Base-by-base conservation (phyloP, 805 yeast species). In the Pichia kluyveri region DNA sequence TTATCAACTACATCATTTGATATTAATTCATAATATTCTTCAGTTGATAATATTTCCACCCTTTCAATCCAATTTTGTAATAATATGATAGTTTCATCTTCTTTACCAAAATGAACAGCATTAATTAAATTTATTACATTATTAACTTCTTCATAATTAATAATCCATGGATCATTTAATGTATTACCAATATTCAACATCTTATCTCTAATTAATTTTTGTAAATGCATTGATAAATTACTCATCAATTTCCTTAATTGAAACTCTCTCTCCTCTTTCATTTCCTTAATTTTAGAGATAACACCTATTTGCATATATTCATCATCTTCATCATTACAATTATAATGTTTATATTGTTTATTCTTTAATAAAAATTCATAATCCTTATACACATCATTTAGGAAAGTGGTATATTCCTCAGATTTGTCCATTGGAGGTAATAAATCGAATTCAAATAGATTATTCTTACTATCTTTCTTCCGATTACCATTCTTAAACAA, bases 41-140 rank as follows among this genome's bases (percentile, higher is more conserved):
- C 69, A 49, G 73, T 78, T 1, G 90, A 90, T 54, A 77, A 76
- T 6, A 82, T 80, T 59, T 83, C 86, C 31, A 82, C 80, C 48
- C 78, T 71, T 58, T 85, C 85, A 27, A 82, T 69, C 93, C 93
- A 85, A 43, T 70, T 72, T 15, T 73, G 62, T 36, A 80, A 62
- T 38, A 70, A 58, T 43, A 69, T 68, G 31, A 80, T 72, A 53
- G 69, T 68, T 44, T 61, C 67, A 48, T 70, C 67, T 12, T 63
- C 59, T 17, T 70, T 68, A 2, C 69, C 57, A 54, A 79, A 80
- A 55, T 71, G 68, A 37, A 77, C 60, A 0, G 86, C 77, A 44
- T 73, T 72, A 28, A 84, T 58, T 54, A 88, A 76, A 50, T 79
- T 80, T 42, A 84, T 57, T 8, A 84, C 75, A 49, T 72, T 70